Evolutionary conservation across 2,329 filamentous ascomycete species (phyloP).

Genomic region (Curvularia verruculosa): DNA sequence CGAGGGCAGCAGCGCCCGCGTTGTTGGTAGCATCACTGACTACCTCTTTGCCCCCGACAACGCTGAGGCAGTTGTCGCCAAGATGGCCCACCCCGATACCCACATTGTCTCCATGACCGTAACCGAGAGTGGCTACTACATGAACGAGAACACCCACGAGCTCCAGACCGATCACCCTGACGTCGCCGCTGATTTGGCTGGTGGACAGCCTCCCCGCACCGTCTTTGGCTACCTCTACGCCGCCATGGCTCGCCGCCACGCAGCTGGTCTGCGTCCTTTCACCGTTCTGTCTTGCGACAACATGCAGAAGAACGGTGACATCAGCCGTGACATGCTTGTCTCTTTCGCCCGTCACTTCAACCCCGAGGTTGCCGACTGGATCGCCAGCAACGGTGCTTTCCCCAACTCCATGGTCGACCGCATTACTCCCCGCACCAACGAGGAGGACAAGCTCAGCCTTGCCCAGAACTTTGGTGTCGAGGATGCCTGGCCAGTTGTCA

Average conservation of each 20-base stretch:
- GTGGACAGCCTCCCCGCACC: constrained; percentile 31
- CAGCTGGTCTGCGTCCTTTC: constrained; percentile 35
- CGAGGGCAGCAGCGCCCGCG: constrained; percentile 30
- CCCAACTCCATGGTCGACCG: constrained; percentile 42
- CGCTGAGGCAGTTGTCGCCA: constrained; percentile 36
- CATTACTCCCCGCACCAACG: constrained; percentile 36
- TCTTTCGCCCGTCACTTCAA: constrained; percentile 32
- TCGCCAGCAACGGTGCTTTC: constrained; percentile 37
- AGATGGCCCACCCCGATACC: constrained; percentile 39
- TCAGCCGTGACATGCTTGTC: constrained; percentile 36
- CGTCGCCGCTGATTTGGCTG: constrained; percentile 33
- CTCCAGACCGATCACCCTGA: constrained; percentile 35
- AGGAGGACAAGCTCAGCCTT: constrained; percentile 29
- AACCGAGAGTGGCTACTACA: constrained; percentile 39
- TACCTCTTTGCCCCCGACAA: constrained; percentile 39
- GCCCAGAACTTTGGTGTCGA: constrained; percentile 33
- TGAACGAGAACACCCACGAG: constrained; percentile 41
- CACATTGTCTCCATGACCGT: constrained; percentile 41
- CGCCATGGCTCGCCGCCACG: constrained; percentile 33
- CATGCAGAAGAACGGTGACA: constrained; percentile 41
- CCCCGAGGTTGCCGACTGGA: constrained; percentile 34
- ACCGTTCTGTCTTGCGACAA: constrained; percentile 42
- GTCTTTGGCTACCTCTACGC: constrained; percentile 37
- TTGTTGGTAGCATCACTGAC: constrained; percentile 36
- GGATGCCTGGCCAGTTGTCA: constrained; percentile 38